These are phyloP conservation scores for Lathyrus sativus DNA, from an alignment of 306 rosid species.

Conservation along the genomic window DNA sequence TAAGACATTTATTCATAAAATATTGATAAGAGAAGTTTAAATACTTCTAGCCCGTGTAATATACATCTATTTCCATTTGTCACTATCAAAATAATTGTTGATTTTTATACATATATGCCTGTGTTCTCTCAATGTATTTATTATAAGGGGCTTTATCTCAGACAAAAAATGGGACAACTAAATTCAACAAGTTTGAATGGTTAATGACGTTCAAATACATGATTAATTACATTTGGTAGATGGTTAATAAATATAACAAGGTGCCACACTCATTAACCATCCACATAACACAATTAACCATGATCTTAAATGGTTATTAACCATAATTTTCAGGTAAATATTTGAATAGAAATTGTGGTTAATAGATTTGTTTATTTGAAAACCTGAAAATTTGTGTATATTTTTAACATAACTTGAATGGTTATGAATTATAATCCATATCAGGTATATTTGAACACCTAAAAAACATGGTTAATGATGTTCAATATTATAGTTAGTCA, in stretches of 20 bases:
- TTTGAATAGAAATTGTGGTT: background rate
- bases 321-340: constrained; percentile 3
- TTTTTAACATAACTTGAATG: background rate
- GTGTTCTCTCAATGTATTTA: background rate
- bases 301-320: background rate
- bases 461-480: background rate
- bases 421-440: background rate
- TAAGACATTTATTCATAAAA: constrained; percentile 5
- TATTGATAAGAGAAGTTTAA: constrained; percentile 7
- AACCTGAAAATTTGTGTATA: background rate
- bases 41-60: background rate
- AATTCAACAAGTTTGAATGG: background rate
- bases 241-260: background rate
- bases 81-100: background rate
- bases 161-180: background rate
- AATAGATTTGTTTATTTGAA: background rate
- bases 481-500: background rate
- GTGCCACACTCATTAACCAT: background rate
- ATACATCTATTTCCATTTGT: background rate
- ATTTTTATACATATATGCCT: background rate
- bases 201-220: background rate
- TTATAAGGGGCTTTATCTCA: background rate
- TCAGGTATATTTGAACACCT: background rate
- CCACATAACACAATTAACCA: background rate
- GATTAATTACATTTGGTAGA: background rate